Conservation (phyloP, 306 rosid genomes). For the Quercus dentata region DNA sequence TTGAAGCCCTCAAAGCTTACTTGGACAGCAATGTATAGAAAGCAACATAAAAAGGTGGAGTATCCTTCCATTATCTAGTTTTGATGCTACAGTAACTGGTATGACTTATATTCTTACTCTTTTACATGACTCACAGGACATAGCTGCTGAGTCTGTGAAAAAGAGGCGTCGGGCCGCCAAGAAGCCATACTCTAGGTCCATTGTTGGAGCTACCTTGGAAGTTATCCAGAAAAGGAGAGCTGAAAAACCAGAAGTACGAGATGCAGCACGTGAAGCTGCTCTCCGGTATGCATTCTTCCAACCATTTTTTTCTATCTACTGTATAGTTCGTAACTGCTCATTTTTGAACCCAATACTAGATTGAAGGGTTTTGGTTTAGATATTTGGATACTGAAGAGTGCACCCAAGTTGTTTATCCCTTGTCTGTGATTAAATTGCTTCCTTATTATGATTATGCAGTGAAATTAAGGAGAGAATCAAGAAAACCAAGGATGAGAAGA, state of each 20-base stretch:
- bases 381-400: neutral
- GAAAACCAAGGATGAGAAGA: slow-evolving; percentile 88
- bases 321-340: neutral
- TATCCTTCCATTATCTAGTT: neutral
- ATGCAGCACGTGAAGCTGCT: slow-evolving; percentile 83
- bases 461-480: slow-evolving; percentile 86
- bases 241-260: slow-evolving; percentile 73
- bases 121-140: slow-evolving; percentile 34
- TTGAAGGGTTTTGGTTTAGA: neutral
- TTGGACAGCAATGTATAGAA: slow-evolving; percentile 87
- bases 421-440: neutral
- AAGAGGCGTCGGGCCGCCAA: slow-evolving; percentile 67
- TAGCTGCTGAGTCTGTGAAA: slow-evolving; percentile 70
- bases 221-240: slow-evolving; percentile 67
- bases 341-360: neutral
- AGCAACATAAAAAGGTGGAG: slow-evolving; percentile 82
- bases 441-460: slow-evolving; percentile 28
- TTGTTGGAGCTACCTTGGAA: slow-evolving; percentile 67
- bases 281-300: slow-evolving; percentile 42
- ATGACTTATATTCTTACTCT: neutral
- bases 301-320: neutral
- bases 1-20: slow-evolving; percentile 89
- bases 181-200: slow-evolving; percentile 73
- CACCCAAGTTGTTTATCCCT: neutral
- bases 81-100: neutral